These are phyloP conservation scores for Gaertneriomyces semiglobifer DNA, from an alignment of 192 early-diverging fungal genomes.

Conservation along the genomic window DNA sequence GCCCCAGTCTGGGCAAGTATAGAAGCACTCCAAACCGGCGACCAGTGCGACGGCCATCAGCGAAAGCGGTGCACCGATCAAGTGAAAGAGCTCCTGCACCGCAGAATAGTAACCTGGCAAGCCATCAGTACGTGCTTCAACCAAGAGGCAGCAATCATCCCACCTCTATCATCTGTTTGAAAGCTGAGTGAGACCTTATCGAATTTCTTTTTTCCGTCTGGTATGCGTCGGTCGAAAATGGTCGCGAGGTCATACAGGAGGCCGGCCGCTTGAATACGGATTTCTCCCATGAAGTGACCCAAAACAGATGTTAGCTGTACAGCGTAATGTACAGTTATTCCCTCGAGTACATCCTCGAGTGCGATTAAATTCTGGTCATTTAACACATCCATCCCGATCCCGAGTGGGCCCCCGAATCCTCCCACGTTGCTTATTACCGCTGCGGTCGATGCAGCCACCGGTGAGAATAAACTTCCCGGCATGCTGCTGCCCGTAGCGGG, in stretches of 20 bases:
- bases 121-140: conserved; percentile 2
- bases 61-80: conserved; percentile 43
- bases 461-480: conserved; percentile 1
- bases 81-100: conserved; percentile 48
- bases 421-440: background rate
- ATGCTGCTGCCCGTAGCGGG: conserved; percentile 8
- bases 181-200: conserved; percentile 34
- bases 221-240: conserved; percentile 32
- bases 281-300: conserved; percentile 40
- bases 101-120: conserved; percentile 36
- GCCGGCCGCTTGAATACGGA: conserved; percentile 39
- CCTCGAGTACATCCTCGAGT: conserved; percentile 34
- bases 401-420: conserved; percentile 3
- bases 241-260: conserved; percentile 40
- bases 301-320: conserved; percentile 50
- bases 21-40: conserved; percentile 59
- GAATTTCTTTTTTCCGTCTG: conserved; percentile 35
- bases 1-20: conserved; percentile 46
- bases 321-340: conserved; percentile 37
- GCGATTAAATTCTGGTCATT: conserved; percentile 10
- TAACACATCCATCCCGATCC: conserved; percentile 1
- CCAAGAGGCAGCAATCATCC: background rate
- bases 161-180: conserved; percentile 44
- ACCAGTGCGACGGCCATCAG: conserved; percentile 50
- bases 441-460: background rate